Evolutionary conservation across 2,329 filamentous ascomycete species (phyloP).

Genomic region (Penicillium brevicompactum): DNA sequence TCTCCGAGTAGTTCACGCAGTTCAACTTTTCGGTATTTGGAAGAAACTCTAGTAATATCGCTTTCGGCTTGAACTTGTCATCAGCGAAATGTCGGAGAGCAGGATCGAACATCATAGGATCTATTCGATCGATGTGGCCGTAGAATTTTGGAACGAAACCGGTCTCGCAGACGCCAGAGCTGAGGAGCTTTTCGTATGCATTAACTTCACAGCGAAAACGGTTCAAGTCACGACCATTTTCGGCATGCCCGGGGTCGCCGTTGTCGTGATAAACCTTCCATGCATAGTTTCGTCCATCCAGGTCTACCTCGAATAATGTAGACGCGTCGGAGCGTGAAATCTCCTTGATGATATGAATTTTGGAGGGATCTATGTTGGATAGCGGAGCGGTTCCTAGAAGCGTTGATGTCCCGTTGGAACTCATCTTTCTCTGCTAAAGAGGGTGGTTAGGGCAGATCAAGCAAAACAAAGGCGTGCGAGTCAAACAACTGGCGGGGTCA

Average conservation of each 20-base stretch:
- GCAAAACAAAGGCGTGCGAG: neutral
- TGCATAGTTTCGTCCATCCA: slow-evolving; percentile 16
- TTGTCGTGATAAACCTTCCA: slow-evolving; percentile 27
- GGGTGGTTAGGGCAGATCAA: neutral
- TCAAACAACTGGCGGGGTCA: no score
- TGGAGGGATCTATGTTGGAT: slow-evolving; percentile 2
- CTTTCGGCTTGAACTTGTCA: slow-evolving; percentile 17
- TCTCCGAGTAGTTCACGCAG: slow-evolving; percentile 23
- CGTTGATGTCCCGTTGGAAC: neutral
- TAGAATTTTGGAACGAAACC: slow-evolving; percentile 26
- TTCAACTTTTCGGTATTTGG: slow-evolving; percentile 17
- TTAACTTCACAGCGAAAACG: slow-evolving; percentile 26
- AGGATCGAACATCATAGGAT: slow-evolving; percentile 19
- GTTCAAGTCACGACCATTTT: slow-evolving; percentile 27
- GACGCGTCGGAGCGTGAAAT: slow-evolving; percentile 12
- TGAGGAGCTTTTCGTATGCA: slow-evolving; percentile 22
- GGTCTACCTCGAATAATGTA: slow-evolving; percentile 18
- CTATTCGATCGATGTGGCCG: slow-evolving; percentile 24
- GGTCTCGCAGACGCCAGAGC: slow-evolving; percentile 17
- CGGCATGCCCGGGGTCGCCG: slow-evolving; percentile 25
- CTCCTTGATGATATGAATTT: slow-evolving; percentile 8
- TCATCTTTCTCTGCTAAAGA: neutral
- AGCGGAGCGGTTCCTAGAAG: neutral
- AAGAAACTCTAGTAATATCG: slow-evolving; percentile 22
- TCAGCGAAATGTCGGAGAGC: slow-evolving; percentile 19